phyloP scores from a whole-genome alignment of 2,329 filamentous ascomycete species.

The Cryoendolithus antarcticus region DNA sequence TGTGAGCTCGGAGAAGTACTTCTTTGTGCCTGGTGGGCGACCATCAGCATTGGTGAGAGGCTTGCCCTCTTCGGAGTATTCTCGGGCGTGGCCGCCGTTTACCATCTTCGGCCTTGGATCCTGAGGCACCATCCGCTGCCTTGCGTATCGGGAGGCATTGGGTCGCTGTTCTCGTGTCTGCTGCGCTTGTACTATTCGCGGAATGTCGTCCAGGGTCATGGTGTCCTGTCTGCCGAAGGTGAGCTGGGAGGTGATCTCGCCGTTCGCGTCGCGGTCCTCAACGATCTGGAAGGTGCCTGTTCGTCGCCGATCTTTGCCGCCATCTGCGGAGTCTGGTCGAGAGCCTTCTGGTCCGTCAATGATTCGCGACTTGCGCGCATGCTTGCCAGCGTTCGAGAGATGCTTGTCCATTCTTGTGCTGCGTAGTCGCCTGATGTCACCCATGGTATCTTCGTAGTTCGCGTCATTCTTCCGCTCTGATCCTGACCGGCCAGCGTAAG shows the following conservation, averaged over 20 bases:
- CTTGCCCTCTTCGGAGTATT: constrained; percentile 43
- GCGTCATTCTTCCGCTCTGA: constrained; percentile 44
- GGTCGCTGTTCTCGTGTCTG: constrained; percentile 84
- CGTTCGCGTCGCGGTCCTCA: constrained; percentile 60
- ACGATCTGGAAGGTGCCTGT: constrained; percentile 59
- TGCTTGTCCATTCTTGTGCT: constrained; percentile 93
- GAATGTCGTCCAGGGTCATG: constrained; percentile 89
- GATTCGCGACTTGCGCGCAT: constrained; percentile 78
- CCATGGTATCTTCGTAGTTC: constrained; percentile 88
- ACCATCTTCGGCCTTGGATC: constrained; percentile 58
- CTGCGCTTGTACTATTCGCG: constrained; percentile 87
- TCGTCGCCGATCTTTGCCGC: constrained; percentile 17
- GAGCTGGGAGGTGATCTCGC: constrained; percentile 57
- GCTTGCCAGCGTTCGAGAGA: constrained; percentile 82
- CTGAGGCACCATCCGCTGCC: constrained; percentile 54
- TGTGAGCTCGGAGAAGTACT: constrained; percentile 92
- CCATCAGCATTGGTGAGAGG: constrained; percentile 14
- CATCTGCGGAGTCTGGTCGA: constrained; percentile 60
- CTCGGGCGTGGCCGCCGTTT: constrained; percentile 58
- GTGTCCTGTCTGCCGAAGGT: constrained; percentile 86
- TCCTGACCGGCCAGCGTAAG: constrained; percentile 50
- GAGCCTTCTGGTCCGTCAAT: constrained; percentile 75
- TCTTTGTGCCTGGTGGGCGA: constrained; percentile 50
- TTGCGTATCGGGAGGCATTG: constrained; percentile 63
- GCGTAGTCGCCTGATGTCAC: constrained; percentile 80